These are phyloP conservation scores for Tetrahymena thermophila DNA, from an alignment of 73 alveolate genomes.

Conservation along the genomic window DNA sequence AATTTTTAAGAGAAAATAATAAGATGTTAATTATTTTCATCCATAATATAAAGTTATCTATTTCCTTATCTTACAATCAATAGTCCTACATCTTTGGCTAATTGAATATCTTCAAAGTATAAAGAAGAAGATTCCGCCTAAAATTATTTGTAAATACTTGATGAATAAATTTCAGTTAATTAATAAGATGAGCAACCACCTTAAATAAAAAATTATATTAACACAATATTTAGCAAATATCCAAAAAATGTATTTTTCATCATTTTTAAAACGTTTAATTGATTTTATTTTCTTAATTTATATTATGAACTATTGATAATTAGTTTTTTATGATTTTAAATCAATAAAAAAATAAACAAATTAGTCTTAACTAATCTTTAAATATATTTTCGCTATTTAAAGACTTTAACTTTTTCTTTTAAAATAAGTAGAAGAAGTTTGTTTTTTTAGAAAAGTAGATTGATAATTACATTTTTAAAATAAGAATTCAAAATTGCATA, in stretches of 20 bases:
- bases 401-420: too few relatives aligned
- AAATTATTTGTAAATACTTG: background rate
- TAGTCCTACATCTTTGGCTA: background rate
- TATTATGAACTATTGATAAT: background rate
- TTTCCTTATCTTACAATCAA: background rate
- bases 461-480: too few relatives aligned
- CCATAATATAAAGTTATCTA: background rate
- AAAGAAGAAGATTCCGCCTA: background rate
- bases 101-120: background rate
- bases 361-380: too few relatives aligned
- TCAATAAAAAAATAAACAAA: too few relatives aligned
- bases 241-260: background rate
- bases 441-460: too few relatives aligned
- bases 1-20: background rate
- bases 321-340: too few relatives aligned
- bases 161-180: background rate
- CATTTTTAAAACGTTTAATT: too few relatives aligned
- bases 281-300: too few relatives aligned
- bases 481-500: too few relatives aligned
- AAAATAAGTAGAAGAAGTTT: too few relatives aligned
- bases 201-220: too few relatives aligned
- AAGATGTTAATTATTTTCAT: background rate
- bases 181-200: background rate
- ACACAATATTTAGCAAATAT: background rate
- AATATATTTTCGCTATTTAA: too few relatives aligned